Evolutionary conservation across 164 flowering plant genomes (phyloP).

Genomic region (Macadamia integrifolia): DNA sequence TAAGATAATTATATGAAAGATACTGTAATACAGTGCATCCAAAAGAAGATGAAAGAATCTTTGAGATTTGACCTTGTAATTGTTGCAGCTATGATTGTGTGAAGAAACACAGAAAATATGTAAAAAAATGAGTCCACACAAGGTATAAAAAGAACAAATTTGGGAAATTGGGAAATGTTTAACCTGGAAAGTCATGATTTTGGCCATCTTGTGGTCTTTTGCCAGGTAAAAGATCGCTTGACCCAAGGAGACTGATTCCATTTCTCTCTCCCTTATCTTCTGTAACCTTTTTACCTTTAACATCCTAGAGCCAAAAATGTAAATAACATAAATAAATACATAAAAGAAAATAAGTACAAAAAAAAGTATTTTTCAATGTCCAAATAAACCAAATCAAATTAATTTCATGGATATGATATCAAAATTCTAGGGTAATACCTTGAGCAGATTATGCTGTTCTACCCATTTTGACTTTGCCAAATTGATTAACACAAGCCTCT

Average conservation of each 20-base stretch:
- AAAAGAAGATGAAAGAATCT: background rate
- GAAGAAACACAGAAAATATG: too few relatives aligned
- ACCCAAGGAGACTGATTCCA: constrained; percentile 21
- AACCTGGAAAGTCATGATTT: constrained; percentile 50
- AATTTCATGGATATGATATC: background rate
- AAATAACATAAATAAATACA: background rate
- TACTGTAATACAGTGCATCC: too few relatives aligned
- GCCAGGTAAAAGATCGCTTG: constrained; percentile 21
- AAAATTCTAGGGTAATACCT: constrained; percentile 35
- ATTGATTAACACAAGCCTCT: constrained; percentile 52
- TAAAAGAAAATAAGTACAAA: constrained; percentile 3
- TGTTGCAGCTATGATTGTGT: too few relatives aligned
- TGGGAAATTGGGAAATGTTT: constrained; percentile 4
- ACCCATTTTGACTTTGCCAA: constrained; percentile 69
- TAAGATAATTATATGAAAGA: too few relatives aligned
- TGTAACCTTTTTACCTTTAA: constrained; percentile 26
- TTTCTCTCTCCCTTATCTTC: constrained; percentile 22
- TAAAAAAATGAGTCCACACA: too few relatives aligned
- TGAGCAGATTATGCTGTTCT: constrained; percentile 48
- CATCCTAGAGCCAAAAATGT: constrained; percentile 32
- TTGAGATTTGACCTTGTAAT: too few relatives aligned
- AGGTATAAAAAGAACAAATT: background rate
- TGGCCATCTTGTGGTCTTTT: constrained; percentile 46
- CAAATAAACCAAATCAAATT: background rate
- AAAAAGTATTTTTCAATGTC: background rate